Evolutionary conservation across 2,329 filamentous ascomycete genomes (phyloP).

Genomic region (Verticillium klebahnii): DNA sequence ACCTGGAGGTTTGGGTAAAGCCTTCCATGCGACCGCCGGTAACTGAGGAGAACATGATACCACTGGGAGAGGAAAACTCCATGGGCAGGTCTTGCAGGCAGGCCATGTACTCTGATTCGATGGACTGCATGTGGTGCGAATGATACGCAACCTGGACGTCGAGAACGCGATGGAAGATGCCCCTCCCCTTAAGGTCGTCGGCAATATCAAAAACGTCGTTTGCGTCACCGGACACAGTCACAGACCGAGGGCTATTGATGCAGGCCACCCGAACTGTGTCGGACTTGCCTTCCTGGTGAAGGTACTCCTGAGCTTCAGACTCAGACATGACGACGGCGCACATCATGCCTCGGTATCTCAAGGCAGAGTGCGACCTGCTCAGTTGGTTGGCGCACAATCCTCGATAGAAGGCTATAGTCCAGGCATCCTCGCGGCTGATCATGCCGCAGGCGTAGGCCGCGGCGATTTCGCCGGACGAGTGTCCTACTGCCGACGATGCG

Average conservation of each 20-base stretch:
- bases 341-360: slow-evolving; percentile 32
- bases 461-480: slow-evolving; percentile 43
- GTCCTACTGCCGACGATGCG: slow-evolving; percentile 33
- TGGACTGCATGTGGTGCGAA: slow-evolving; percentile 36
- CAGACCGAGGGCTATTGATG: slow-evolving; percentile 37
- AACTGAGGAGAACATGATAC: slow-evolving; percentile 36
- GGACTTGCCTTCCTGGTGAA: slow-evolving; percentile 11
- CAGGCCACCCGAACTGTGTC: slow-evolving; percentile 33
- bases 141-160: slow-evolving; percentile 37
- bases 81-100: slow-evolving; percentile 17
- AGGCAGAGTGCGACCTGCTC: slow-evolving; percentile 8
- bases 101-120: slow-evolving; percentile 30
- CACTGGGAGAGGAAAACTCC: neutral
- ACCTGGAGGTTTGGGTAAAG: slow-evolving; percentile 16
- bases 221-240: slow-evolving; percentile 37
- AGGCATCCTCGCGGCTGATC: slow-evolving; percentile 31
- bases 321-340: slow-evolving; percentile 32
- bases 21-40: slow-evolving; percentile 18
- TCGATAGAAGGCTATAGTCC: slow-evolving; percentile 36
- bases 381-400: slow-evolving; percentile 29
- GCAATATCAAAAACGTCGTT: slow-evolving; percentile 24
- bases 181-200: slow-evolving; percentile 22
- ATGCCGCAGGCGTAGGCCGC: slow-evolving; percentile 35
- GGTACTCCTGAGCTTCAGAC: slow-evolving; percentile 20
- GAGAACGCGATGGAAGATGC: slow-evolving; percentile 29